These are phyloP conservation scores for Zygotorulaspora mrakii DNA, from an alignment of 1,139 yeast genomes.

Conservation along the genomic window DNA sequence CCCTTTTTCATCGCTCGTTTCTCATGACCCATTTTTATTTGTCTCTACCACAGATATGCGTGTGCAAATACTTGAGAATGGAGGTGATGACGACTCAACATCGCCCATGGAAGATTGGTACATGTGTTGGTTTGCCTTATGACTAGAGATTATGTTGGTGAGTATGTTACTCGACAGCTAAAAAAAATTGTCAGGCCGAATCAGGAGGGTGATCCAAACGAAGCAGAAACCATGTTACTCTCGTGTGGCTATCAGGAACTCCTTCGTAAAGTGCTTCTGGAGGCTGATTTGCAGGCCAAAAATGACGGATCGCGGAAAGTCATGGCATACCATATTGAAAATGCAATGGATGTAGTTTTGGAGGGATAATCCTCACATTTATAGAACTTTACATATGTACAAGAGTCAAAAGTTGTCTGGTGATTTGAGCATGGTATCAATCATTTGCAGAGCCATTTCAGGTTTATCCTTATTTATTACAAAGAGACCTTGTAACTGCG, in stretches of 20 bases:
- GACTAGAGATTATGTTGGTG: conserved; percentile 7
- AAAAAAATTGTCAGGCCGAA: conserved; percentile 8
- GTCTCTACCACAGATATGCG: too few relatives aligned
- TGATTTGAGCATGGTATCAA: conserved; percentile 37
- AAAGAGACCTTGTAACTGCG: conserved; percentile 91
- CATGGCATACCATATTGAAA: conserved; percentile 22
- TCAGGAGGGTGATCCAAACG: conserved; percentile 14
- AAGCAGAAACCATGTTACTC: conserved; percentile 18
- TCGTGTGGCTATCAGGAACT: conserved; percentile 22
- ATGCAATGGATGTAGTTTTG: conserved; percentile 17
- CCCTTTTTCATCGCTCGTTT: too few relatives aligned
- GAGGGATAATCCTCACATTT: conserved; percentile 1
- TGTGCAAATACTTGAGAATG: too few relatives aligned
- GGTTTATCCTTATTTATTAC: conserved; percentile 90
- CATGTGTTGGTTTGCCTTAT: too few relatives aligned
- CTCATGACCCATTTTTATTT: too few relatives aligned
- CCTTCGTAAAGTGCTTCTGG: conserved; percentile 17
- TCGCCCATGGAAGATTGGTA: too few relatives aligned
- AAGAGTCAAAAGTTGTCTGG: conserved; percentile 10
- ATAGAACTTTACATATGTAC: neutral
- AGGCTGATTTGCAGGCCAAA: conserved; percentile 23
- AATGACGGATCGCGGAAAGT: conserved; percentile 22
- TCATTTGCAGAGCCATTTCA: conserved; percentile 65
- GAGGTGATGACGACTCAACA: too few relatives aligned
- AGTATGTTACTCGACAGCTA: conserved; percentile 10